Evolutionary conservation across 148 eudicot species (phyloP).

Genomic region (Suaeda aralocaspica): DNA sequence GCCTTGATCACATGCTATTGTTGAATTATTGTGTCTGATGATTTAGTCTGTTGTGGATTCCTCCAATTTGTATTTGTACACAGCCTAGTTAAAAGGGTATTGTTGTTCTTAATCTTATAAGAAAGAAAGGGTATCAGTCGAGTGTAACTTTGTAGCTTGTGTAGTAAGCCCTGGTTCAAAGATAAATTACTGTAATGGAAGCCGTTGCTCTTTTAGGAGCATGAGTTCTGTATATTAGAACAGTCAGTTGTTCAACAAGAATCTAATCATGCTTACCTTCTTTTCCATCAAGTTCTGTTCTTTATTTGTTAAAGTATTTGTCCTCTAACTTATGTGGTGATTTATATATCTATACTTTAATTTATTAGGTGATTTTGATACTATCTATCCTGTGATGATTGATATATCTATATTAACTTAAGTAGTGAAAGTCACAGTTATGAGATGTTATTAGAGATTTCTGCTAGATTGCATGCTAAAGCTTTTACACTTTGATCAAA

Average conservation of each 20-base stretch:
- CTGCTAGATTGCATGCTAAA: neutral
- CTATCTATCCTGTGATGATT: neutral
- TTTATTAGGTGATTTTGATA: no score
- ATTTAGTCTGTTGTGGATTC: conserved; percentile 32
- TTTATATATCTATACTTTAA: no score
- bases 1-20: conserved; percentile 28
- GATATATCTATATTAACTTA: neutral
- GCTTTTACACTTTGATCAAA: neutral
- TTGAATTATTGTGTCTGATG: conserved; percentile 37
- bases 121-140: conserved; percentile 19
- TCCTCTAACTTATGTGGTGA: neutral
- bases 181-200: conserved; percentile 40
- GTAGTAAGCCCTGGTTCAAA: conserved; percentile 28
- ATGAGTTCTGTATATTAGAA: conserved; percentile 53
- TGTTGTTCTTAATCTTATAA: conserved; percentile 34
- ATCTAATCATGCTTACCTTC: conserved; percentile 37
- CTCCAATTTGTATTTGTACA: conserved; percentile 42
- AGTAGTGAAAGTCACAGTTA: neutral
- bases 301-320: neutral
- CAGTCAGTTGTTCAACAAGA: conserved; percentile 49
- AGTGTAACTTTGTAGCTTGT: conserved; percentile 34
- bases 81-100: conserved; percentile 37
- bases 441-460: neutral
- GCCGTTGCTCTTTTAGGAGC: conserved; percentile 38
- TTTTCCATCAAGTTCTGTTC: conserved; percentile 13